Percentiles rank a stretch among this genome's conserved stretches.
Evolutionary conservation across 2,329 filamentous ascomycete genomes (phyloP).

Genomic region (Lithohypha guttulata): DNA sequence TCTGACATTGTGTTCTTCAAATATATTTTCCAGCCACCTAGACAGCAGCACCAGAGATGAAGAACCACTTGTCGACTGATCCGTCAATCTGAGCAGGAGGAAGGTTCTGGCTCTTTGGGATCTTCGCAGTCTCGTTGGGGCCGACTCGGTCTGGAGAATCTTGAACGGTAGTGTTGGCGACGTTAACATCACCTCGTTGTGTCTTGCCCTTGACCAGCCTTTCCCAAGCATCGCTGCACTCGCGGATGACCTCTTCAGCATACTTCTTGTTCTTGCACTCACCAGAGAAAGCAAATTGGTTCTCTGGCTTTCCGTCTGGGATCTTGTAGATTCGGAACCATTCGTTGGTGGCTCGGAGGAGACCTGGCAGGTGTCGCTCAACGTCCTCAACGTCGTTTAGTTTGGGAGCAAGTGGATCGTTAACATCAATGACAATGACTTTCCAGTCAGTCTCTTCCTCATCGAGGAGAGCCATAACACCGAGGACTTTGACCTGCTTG

Average conservation of each 20-base stretch:
- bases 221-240: slow-evolving; percentile 96
- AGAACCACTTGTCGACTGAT: slow-evolving; percentile 99
- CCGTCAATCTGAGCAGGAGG: slow-evolving; percentile 79
- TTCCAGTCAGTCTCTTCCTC: slow-evolving; percentile 99
- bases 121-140: slow-evolving; percentile 58
- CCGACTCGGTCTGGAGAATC: slow-evolving; percentile 64
- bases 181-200: slow-evolving; percentile 62
- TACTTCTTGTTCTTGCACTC: slow-evolving; percentile 99
- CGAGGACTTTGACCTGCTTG: slow-evolving; percentile 99
- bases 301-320: slow-evolving; percentile 99
- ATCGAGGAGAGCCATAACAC: slow-evolving; percentile 97
- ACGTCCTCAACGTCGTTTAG: slow-evolving; percentile 98
- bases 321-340: slow-evolving; percentile 99
- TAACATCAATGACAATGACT: slow-evolving; percentile 94
- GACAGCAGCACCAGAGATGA: slow-evolving; percentile 92
- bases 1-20: too few relatives aligned
- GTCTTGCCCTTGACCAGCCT: slow-evolving; percentile 88
- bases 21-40: slow-evolving; percentile 36
- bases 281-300: slow-evolving; percentile 99
- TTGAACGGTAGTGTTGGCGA: slow-evolving; percentile 70
- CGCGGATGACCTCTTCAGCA: slow-evolving; percentile 86
- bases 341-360: slow-evolving; percentile 95
- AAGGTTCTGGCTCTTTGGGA: slow-evolving; percentile 71
- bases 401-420: slow-evolving; percentile 91
- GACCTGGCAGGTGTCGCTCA: slow-evolving; percentile 92